Percentiles rank a stretch among this genome's conserved stretches.
These are phyloP conservation scores for Schwanniomyces polymorphus DNA, from an alignment of 805 yeast species.

Conservation along the genomic window DNA sequence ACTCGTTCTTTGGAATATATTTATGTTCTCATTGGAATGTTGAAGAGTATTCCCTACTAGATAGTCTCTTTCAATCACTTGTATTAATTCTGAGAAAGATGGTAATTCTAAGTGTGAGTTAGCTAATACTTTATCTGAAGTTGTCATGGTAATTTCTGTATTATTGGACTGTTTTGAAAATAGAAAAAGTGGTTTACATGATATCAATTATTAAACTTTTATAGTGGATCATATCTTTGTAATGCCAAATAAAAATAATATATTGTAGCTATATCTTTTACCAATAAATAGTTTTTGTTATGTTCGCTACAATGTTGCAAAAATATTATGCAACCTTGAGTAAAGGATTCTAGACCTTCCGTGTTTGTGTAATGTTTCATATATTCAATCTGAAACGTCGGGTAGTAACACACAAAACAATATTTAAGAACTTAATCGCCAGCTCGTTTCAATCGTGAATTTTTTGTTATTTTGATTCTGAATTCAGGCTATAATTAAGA, in stretches of 20 bases:
- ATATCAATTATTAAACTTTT: no score
- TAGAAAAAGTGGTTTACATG: no score
- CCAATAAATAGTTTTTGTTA: neutral
- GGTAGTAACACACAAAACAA: conserved; percentile 4
- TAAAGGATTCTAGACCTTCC: neutral
- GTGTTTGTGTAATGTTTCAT: conserved; percentile 15
- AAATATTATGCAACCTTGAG: neutral
- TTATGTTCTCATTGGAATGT: neutral
- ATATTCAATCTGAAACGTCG: conserved; percentile 13
- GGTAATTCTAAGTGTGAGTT: neutral
- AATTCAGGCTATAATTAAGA: neutral
- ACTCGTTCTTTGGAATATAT: neutral
- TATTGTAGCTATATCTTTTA: neutral
- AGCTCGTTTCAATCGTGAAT: conserved; percentile 1
- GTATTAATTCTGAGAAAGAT: neutral
- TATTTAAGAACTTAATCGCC: conserved; percentile 4
- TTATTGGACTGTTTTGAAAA: no score
- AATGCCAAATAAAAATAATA: neutral
- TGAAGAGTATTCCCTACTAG: neutral
- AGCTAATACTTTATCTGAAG: neutral
- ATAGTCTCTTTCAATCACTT: neutral
- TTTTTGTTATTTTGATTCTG: neutral
- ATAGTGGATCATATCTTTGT: neutral
- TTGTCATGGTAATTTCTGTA: neutral
- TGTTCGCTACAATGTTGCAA: neutral